Percentiles rank a stretch among this genome's conserved stretches.
These are phyloP conservation scores for Zoysia japonica DNA, from an alignment of 176 grass and related monocot species.

Conservation along the genomic window DNA sequence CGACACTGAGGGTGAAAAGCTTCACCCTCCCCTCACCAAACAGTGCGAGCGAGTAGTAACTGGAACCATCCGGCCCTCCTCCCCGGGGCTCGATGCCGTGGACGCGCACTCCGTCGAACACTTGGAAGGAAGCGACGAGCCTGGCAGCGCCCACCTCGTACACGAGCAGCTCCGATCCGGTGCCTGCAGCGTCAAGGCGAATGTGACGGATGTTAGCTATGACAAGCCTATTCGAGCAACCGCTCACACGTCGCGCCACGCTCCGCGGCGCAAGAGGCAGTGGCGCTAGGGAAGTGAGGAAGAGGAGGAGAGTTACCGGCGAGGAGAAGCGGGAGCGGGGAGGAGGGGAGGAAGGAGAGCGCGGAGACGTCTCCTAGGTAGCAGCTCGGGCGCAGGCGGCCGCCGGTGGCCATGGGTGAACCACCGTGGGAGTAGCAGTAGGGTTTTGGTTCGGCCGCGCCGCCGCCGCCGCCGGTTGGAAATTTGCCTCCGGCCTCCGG, in stretches of 20 bases:
- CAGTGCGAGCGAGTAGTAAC: conserved; percentile 29
- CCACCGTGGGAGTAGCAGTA: conserved; percentile 15
- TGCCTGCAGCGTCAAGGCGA: conserved; percentile 44
- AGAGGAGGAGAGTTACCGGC: conserved; percentile 26
- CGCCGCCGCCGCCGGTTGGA: background rate
- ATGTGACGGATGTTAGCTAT: background rate
- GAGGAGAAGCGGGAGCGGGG: conserved; percentile 32
- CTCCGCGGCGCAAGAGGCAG: background rate
- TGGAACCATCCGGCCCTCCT: background rate
- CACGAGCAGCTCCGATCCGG: conserved; percentile 65
- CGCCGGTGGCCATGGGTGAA: conserved; percentile 40
- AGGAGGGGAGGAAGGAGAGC: conserved; percentile 53
- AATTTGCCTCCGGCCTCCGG: no score
- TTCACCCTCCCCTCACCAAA: conserved; percentile 76
- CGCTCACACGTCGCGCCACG: background rate
- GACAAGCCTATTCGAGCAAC: background rate
- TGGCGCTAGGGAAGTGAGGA: background rate
- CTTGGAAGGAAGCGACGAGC: conserved; percentile 57
- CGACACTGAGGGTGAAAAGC: conserved; percentile 47
- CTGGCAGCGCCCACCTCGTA: conserved; percentile 50
- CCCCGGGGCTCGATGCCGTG: conserved; percentile 65
- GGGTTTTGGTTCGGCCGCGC: conserved; percentile 6
- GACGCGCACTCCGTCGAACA: conserved; percentile 74
- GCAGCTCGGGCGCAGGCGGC: conserved; percentile 35
- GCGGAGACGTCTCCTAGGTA: conserved; percentile 56